A percentile compares a stretch with the other conserved stretches of the same genome.
Conservation (phyloP, 78 protist genomes). For the Chrysochromulina tobinii region DNA sequence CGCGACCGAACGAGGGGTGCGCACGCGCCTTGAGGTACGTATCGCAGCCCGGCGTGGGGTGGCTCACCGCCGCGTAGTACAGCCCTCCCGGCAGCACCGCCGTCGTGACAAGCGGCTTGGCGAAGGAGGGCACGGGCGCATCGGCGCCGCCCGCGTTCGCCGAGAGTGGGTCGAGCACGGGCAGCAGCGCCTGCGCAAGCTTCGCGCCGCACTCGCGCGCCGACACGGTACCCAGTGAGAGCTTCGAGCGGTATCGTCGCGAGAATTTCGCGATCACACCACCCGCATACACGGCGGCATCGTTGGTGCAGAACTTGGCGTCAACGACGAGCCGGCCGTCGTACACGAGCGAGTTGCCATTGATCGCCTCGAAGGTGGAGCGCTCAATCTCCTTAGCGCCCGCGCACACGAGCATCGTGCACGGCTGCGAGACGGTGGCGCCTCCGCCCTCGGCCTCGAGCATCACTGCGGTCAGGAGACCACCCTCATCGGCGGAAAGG, state of each 20-base stretch:
- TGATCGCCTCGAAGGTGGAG: constrained; percentile 29
- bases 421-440: background rate
- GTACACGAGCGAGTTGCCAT: constrained; percentile 34
- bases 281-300: constrained; percentile 31
- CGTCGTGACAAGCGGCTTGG: background rate
- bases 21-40: background rate
- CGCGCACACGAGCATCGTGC: constrained; percentile 11
- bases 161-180: constrained; percentile 1
- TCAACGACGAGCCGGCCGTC: constrained; percentile 45
- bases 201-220: background rate
- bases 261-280: constrained; percentile 36
- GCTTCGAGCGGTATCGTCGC: background rate
- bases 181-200: background rate
- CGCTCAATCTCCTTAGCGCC: constrained; percentile 15
- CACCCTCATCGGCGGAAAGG: background rate
- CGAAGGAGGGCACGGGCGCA: background rate
- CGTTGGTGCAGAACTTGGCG: constrained; percentile 27
- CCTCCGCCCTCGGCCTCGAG: background rate
- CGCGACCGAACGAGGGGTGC: background rate
- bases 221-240: no score
- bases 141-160: background rate
- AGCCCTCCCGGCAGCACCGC: constrained; percentile 24
- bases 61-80: background rate
- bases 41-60: background rate
- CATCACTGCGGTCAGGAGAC: background rate